Percentiles rank a stretch among this genome's conserved stretches.
Conservation (phyloP, 75 land plant genomes). For the Ceratopteris richardii region DNA sequence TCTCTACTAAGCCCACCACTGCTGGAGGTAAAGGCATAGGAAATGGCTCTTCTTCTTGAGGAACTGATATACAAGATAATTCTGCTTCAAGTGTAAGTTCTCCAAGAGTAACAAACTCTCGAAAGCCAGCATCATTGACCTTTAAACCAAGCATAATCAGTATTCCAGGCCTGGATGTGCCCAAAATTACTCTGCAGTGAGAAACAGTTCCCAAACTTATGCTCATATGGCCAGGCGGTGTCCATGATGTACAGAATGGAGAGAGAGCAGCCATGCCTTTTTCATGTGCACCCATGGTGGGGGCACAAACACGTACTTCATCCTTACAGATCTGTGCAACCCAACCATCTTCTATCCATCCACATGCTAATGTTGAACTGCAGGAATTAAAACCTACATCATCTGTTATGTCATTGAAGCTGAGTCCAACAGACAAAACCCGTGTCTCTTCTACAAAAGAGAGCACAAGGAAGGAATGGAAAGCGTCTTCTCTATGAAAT, state of each 20-base stretch:
- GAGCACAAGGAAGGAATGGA: constrained; percentile 84
- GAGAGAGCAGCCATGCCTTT: constrained; percentile 41
- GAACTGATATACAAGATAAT: constrained; percentile 88
- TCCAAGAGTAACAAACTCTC: constrained; percentile 62
- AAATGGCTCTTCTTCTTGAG: constrained; percentile 29
- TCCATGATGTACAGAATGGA: constrained; percentile 84
- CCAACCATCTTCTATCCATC: constrained; percentile 62
- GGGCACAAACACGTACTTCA: constrained; percentile 73
- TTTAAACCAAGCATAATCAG: constrained; percentile 65
- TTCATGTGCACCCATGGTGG: constrained; percentile 69
- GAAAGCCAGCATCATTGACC: constrained; percentile 21
- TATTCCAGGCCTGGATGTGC: constrained; percentile 70
- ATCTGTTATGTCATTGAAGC: constrained; percentile 81
- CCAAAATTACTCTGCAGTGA: constrained; percentile 32
- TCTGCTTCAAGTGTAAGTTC: constrained; percentile 51
- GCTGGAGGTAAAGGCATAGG: constrained; percentile 23
- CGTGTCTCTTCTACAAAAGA: constrained; percentile 98
- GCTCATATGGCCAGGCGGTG: constrained; percentile 30
- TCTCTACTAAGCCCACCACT: constrained; percentile 21
- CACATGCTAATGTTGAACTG: constrained; percentile 81
- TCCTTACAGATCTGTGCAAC: constrained; percentile 75
- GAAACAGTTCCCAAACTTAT: constrained; percentile 37
- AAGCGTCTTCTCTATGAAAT: constrained; percentile 52
- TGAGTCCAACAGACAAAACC: constrained; percentile 79
- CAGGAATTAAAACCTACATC: constrained; percentile 69